Evolutionary conservation across 495 filamentous ascomycete species (phyloP), one percentile per base, ranked within the genome.

Genomic region (Hypomontagnella monticulosa): DNA sequence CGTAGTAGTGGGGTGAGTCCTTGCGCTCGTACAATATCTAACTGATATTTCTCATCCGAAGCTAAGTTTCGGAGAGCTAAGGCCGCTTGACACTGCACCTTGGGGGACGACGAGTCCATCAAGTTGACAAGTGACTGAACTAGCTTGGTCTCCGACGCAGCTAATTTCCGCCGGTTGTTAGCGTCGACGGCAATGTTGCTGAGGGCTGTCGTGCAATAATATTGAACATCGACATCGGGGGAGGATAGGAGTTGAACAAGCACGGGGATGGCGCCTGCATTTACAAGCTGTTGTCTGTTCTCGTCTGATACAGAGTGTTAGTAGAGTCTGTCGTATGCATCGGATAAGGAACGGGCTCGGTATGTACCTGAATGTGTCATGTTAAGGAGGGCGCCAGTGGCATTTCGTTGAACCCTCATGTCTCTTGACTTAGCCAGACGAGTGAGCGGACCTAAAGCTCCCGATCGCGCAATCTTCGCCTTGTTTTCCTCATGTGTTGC

Each of bases 401-500:
- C 95, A 77, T 99, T 99, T 65, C 95, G 85, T 80, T 99, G 95
- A 12, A 99, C 95, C 57, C 95, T 87, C 96, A 97, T 97, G 65
- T 99, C 95, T 77, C 95, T 97, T 11, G 95, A 97, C 76, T 95
- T 97, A 51, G 95, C 95, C 43, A 99, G 81, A 58, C 91, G 85
- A 27, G 96, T 99, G 54, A 99, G 80, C 5, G 95, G 96, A 12
- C 87, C 90, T 63, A 99, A 80, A 36, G 95, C 96, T 20, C 96
- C 95, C 9, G 96, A 98, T 43, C 92, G 88, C 65, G 95, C 96
- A 71, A 99, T 99, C 78, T 96, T 97, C 40, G 96, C 92, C 81
- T 99, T 99, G 79, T 99, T 99, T 54, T 98, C 95, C 78, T 99
- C 95, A 71, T 99, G 95, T 1, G 95, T 99, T 59, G 95, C 95